These are phyloP conservation scores for Penicillium aurantiogriseum DNA, from an alignment of 2,329 filamentous ascomycete genomes.

Conservation along the genomic window DNA sequence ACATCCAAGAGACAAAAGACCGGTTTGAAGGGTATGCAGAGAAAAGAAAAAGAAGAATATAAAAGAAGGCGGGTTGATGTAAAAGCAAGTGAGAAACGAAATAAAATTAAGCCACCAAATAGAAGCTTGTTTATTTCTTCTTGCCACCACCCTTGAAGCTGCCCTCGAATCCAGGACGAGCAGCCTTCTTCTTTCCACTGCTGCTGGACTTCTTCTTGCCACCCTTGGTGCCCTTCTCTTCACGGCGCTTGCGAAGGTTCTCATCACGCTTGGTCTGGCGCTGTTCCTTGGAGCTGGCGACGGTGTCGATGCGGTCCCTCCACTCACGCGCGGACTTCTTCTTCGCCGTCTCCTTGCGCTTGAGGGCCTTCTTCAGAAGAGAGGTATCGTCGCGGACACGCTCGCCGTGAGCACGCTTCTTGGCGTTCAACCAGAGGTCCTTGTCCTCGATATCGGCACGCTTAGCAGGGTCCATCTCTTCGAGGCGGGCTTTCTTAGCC, in stretches of 20 bases:
- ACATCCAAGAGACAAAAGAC: conserved; percentile 5
- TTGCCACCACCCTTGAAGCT: conserved; percentile 59
- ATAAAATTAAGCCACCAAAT: not conserved
- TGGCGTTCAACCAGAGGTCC: conserved; percentile 88
- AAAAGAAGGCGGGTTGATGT: not conserved
- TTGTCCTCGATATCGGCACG: conserved; percentile 87
- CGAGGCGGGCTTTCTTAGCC: conserved; percentile 78
- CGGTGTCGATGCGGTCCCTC: conserved; percentile 68
- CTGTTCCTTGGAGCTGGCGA: conserved; percentile 73
- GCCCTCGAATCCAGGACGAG: conserved; percentile 68
- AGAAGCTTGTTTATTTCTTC: conserved; percentile 37
- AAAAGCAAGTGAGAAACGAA: conserved; percentile 3
- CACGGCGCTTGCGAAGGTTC: conserved; percentile 70
- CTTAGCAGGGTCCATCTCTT: conserved; percentile 73
- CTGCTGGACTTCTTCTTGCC: conserved; percentile 44
- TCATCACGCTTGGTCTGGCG: conserved; percentile 80
- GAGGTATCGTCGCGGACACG: conserved; percentile 83
- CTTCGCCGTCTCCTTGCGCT: conserved; percentile 87
- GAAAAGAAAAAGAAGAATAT: conserved; percentile 4
- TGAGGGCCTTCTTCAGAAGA: conserved; percentile 88
- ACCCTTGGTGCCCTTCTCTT: conserved; percentile 65
- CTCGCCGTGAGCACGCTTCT: conserved; percentile 84
- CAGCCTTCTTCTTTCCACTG: conserved; percentile 52
- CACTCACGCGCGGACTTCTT: conserved; percentile 90
- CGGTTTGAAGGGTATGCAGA: conserved; percentile 9